Conservation (phyloP, 352 stramenopile species). For the Thalassiosira mediterranea region DNA sequence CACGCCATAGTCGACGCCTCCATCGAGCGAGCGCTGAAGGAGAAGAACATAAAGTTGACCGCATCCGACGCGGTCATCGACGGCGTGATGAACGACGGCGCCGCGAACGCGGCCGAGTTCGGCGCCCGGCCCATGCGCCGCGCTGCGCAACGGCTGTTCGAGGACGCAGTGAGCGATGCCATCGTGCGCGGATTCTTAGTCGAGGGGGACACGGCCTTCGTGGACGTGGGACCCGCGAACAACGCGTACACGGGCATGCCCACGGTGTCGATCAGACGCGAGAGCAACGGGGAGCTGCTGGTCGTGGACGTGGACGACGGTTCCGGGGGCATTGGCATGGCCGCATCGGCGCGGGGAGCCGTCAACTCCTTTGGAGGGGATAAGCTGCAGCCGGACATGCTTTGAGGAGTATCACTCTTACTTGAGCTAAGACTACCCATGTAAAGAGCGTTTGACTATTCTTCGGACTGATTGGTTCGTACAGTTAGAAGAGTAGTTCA, state of each 20-base stretch:
- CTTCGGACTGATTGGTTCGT: too few species aligned
- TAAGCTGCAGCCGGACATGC: conserved; percentile 42
- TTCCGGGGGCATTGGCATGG: conserved; percentile 64
- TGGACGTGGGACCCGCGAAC: conserved; percentile 46
- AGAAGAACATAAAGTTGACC: conserved; percentile 66
- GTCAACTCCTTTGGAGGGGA: conserved; percentile 18
- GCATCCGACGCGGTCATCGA: conserved; percentile 59
- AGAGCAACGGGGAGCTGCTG: conserved; percentile 59
- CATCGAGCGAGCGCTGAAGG: conserved; percentile 61
- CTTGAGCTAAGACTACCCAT: neutral
- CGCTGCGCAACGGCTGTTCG: conserved; percentile 76
- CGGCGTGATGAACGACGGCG: conserved; percentile 69
- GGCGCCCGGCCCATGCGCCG: conserved; percentile 79
- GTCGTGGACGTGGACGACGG: conserved; percentile 74
- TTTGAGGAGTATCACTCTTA: conserved; percentile 7
- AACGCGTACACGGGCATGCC: conserved; percentile 30
- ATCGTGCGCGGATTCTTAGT: conserved; percentile 79
- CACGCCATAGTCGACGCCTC: conserved; percentile 90
- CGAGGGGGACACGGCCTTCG: conserved; percentile 59
- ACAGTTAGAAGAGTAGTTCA: too few species aligned
- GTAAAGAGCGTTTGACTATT: too few species aligned
- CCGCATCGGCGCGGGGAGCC: conserved; percentile 11
- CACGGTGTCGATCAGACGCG: conserved; percentile 51
- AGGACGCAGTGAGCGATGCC: conserved; percentile 82
- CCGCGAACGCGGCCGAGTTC: conserved; percentile 73